Conservation (phyloP, 352 stramenopile genomes). For the Phytophthora pseudosyringae region DNA sequence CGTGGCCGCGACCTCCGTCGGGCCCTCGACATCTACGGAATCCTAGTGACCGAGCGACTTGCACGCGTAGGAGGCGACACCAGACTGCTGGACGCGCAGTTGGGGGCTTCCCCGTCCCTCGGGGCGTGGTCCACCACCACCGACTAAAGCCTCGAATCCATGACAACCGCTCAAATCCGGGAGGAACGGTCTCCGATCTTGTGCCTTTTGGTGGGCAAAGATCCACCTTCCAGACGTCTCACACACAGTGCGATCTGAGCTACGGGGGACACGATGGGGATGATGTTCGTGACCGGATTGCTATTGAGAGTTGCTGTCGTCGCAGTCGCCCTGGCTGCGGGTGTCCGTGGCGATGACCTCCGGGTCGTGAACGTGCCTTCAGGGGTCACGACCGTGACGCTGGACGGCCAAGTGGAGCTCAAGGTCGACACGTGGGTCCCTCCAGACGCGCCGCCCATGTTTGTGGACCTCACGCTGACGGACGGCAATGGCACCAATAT, state of each 20-base stretch:
- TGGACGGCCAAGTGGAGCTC: slow-evolving; percentile 46
- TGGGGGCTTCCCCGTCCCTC: background rate
- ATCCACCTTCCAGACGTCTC: background rate
- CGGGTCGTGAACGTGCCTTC: slow-evolving; percentile 58
- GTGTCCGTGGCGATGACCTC: slow-evolving; percentile 12
- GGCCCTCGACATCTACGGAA: slow-evolving; percentile 41
- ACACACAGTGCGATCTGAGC: slow-evolving; percentile 11
- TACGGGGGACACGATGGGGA: background rate
- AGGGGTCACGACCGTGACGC: slow-evolving; percentile 54
- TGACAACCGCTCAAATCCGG: slow-evolving; percentile 9
- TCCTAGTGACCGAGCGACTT: slow-evolving; percentile 40
- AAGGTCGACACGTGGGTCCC: slow-evolving; percentile 54
- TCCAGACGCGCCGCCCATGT: slow-evolving; percentile 42
- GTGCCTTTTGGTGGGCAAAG: slow-evolving; percentile 19
- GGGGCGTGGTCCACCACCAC: background rate
- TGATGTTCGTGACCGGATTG: slow-evolving; percentile 2
- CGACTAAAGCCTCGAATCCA: slow-evolving; percentile 1
- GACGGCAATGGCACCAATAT: slow-evolving; percentile 49
- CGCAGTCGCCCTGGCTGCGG: background rate
- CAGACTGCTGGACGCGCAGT: slow-evolving; percentile 17
- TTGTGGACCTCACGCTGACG: slow-evolving; percentile 49
- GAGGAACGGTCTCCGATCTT: slow-evolving; percentile 26
- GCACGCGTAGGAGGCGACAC: slow-evolving; percentile 23
- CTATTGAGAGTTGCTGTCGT: slow-evolving; percentile 11
- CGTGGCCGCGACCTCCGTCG: slow-evolving; percentile 39